Evolutionary conservation across 352 stramenopile species (phyloP), one percentile per base, ranked within the genome.

Genomic region (Globisporangium splendens): DNA sequence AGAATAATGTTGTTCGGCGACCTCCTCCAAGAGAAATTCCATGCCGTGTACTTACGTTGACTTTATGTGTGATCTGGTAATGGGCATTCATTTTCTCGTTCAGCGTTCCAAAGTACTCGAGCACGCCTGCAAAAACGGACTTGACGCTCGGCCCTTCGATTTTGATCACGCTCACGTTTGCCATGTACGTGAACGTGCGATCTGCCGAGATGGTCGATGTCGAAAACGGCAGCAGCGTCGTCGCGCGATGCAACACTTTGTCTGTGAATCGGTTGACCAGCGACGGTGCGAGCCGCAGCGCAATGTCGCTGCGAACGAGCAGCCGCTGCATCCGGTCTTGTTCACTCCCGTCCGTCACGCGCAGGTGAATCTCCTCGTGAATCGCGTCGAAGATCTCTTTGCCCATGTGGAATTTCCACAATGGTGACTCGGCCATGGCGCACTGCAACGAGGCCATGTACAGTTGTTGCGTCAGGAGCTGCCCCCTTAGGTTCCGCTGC

Each of bases 391-490:
- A 85, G 24, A 87, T 69, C 39, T 83, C 68, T 50, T 73, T 76
- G 35, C 68, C 73, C 35, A 71, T 66, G 11, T 70, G 66, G 2
- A 61, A 63, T 15, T 56, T 47, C n/a, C 73, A 44, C 38, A 87
- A 58, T 33, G 77, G 77, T 31, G 74, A 77, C 50, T 78, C 62
- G 1, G 72, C 69, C 38, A 83, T 63, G 12, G 67, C 51, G 46
- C 70, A 69, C 43, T 87, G 77, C 33, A 87, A 52, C 0, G 77
- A 81, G 22, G 77, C 77, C 21, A 87, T 65, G 51, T 78, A 79
- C 50, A 87, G 65, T 60, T 87, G 77, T 54, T 87, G 77, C 51
- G 80, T 72, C 50, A 77, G 47, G 21, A 83, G 56, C 59, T 85
- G 77, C 56, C 79, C 66, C 24, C 70, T 68, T 18, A 87, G 63